phyloP scores from a whole-genome alignment of 495 filamentous ascomycete species.

The Penicillium coprophilum region DNA sequence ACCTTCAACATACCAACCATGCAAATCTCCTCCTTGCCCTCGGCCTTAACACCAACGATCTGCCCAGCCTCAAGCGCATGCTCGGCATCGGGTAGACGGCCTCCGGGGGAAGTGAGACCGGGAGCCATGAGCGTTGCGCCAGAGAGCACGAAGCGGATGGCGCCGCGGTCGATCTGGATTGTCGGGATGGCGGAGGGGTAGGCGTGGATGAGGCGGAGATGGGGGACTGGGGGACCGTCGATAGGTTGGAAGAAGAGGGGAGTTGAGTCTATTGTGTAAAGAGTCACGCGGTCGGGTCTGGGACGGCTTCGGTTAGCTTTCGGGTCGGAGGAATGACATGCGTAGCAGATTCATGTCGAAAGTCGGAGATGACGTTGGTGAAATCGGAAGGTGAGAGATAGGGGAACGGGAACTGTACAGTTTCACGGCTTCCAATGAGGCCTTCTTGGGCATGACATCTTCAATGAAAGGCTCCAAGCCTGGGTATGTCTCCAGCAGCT shows the following conservation, averaged over 20 bases:
- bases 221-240: constrained; percentile 74
- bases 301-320: constrained; percentile 5
- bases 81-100: constrained; percentile 64
- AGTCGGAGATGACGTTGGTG: not conserved
- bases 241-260: constrained; percentile 92
- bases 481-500: constrained; percentile 80
- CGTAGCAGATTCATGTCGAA: not conserved
- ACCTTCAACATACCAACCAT: constrained; percentile 81
- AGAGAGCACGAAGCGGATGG: constrained; percentile 91
- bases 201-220: constrained; percentile 72
- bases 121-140: constrained; percentile 96
- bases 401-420: constrained; percentile 47
- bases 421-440: constrained; percentile 87
- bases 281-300: constrained; percentile 78
- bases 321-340: not conserved
- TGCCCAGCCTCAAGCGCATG: constrained; percentile 64
- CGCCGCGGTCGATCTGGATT: constrained; percentile 82
- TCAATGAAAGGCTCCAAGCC: constrained; percentile 86
- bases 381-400: not conserved
- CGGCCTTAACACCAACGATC: constrained; percentile 84
- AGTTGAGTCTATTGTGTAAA: constrained; percentile 74
- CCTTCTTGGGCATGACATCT: constrained; percentile 92
- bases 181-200: constrained; percentile 49
- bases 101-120: constrained; percentile 79
- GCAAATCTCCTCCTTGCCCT: constrained; percentile 92